These are phyloP conservation scores for Neonothopanus nambi DNA, from an alignment of 1,284 basidiomycete species.

Conservation along the genomic window DNA sequence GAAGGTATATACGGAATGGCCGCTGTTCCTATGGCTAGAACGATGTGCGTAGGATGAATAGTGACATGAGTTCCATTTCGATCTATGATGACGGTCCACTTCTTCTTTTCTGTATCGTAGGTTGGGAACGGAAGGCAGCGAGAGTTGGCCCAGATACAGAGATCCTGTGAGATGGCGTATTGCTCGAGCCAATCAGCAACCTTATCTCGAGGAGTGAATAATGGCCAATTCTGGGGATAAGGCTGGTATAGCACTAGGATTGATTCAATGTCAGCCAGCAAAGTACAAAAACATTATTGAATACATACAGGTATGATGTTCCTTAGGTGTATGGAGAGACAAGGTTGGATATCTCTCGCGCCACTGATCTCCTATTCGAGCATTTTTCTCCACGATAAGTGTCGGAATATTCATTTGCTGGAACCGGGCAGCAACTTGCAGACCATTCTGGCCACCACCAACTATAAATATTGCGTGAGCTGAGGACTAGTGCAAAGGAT, in stretches of 20 bases:
- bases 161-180: constrained; percentile 36
- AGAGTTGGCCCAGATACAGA: constrained; percentile 36
- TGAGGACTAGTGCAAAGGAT: background rate
- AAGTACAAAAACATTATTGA: background rate
- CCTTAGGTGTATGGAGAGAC: constrained; percentile 43
- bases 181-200: constrained; percentile 40
- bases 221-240: constrained; percentile 38
- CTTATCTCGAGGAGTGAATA: constrained; percentile 37
- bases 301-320: constrained; percentile 35
- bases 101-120: constrained; percentile 29
- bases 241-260: constrained; percentile 41
- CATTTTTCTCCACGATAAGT: constrained; percentile 48
- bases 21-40: constrained; percentile 37
- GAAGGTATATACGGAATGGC: constrained; percentile 33
- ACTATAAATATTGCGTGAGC: constrained; percentile 28
- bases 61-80: constrained; percentile 27
- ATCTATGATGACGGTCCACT: constrained; percentile 34
- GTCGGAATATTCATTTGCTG: constrained; percentile 49
- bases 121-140: constrained; percentile 25
- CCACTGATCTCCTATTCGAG: constrained; percentile 57
- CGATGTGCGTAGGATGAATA: constrained; percentile 36
- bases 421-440: constrained; percentile 52
- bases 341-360: constrained; percentile 52
- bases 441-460: constrained; percentile 56
- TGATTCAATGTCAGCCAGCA: background rate